Base-by-base conservation (phyloP, 2,329 filamentous ascomycete species). In the Aspergillus awamori region DNA sequence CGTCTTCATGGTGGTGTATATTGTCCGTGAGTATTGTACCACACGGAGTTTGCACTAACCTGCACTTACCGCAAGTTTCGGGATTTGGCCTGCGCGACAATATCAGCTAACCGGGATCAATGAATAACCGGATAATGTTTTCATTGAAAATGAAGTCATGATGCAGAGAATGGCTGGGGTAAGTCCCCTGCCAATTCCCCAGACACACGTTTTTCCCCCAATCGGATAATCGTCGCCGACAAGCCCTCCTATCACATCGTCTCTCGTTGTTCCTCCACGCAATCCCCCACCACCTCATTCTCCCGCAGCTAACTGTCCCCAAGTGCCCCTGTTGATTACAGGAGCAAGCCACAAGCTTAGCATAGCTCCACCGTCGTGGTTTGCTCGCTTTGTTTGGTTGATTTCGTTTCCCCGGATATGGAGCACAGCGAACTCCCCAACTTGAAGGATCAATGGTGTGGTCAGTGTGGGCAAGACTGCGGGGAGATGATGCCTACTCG, bases 141-240 rank as follows among this genome's bases (percentile, higher is more conserved):
- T 13, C 45, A 5, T 26, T 6, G 11, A 22, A 13, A 49, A 51
- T 51, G 47, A 51, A 28, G 26, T 51, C 30, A 51, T 51, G 47
- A 7, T 51, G 47, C 47, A 51, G 47, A 20, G 13, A 6, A 49
- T 13, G n/a, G 45, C 26, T 30, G 22, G 45, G 24, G 13, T 15
- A 28, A n/a, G 45, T 5, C 30, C 26, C 22, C 26, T 26, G 15
- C 26, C 5, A 45, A 45, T 28, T 36, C 41, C 39, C 30, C 39
- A 28, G 17, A 45, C 11, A 6, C 11, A 11, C 53, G 17, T 22
- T 56, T 56, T 56, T 56, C 53, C 53, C 53, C 53, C 53, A 56
- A 56, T 56, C 53, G 53, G 53, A 56, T 26, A 56, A 56, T 56
- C 53, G 10, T 33, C 53, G 22, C 39, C 53, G 38, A 11, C 24